Evolutionary conservation across 2,329 filamentous ascomycete genomes (phyloP), one percentile per base, ranked within the genome.

Genomic region (Aspergillus sp.): DNA sequence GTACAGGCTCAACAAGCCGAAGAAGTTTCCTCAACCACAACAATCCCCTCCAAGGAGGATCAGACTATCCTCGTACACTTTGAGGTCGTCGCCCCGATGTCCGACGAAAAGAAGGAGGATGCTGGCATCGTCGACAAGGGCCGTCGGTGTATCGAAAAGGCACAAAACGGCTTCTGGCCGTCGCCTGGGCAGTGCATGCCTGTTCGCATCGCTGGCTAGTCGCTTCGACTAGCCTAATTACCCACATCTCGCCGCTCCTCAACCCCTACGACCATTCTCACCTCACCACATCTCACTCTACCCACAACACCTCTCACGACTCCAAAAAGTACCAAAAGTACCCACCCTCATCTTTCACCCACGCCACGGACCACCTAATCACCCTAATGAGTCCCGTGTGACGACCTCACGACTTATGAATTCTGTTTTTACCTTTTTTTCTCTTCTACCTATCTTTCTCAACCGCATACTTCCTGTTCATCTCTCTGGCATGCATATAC

Each of bases 71-170:
- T 67, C 13, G 59, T 66, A 19, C 62, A 59, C 48, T 68, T 69
- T 45, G 62, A 68, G 41, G 64, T 68, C 49, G 58, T 65, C 41
- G 48, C 57, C 17, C 56, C 63, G 1, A 7, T 61, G 1, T 31
- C 62, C 38, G 60, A 17, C 23, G 54, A 55, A 7, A 60, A 66
- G 23, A 61, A 67, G 47, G 60, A 67, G 30, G 38, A 48, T 5
- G 41, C 38, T n/a, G 60, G 62, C 17, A 65, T 73, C n/a, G 57
- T 73, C 13, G 70, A 71, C 31, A 71, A 72, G 38, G 68, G 69
- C 34, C 68, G 68, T 54, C 67, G 65, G 53, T 72, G 71, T 61
- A 66, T 73, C 15, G 72, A 74, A 54, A 67, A 70, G 57, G 68
- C 68, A 23, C 57, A 60, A 43, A 71, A 70, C 43, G 61, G 71